Percentiles rank a stretch among this genome's conserved stretches.
These are phyloP conservation scores for Citrus inodora DNA, from an alignment of 345 rosid species.

Conservation along the genomic window DNA sequence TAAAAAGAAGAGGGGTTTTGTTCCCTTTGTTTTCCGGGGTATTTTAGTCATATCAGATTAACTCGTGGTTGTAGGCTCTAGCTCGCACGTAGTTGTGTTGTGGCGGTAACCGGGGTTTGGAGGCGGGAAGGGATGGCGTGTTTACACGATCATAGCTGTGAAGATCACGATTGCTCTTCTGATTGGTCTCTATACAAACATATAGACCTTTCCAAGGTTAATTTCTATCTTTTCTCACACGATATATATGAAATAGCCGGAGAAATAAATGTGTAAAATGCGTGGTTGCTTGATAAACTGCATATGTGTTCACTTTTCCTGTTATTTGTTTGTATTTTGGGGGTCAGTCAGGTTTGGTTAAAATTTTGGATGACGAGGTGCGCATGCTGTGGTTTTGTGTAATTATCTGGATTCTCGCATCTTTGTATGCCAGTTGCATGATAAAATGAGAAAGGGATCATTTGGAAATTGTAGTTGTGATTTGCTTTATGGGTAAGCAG, in stretches of 20 bases:
- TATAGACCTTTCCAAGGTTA: conserved; percentile 81
- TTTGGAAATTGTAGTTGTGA: background rate
- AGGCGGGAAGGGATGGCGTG: conserved; percentile 63
- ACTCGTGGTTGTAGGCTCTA: too few species aligned
- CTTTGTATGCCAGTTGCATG: background rate
- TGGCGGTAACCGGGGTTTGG: background rate
- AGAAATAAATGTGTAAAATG: too few species aligned
- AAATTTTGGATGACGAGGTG: background rate
- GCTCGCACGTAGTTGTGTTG: too few species aligned
- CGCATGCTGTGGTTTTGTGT: background rate
- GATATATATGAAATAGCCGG: too few species aligned
- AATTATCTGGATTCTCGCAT: background rate
- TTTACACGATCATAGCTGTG: conserved; percentile 85
- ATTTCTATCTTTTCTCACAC: background rate
- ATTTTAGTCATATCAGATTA: too few species aligned
- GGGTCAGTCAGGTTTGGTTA: background rate
- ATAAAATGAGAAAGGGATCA: background rate
- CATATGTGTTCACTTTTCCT: too few species aligned
- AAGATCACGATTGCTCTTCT: conserved; percentile 88
- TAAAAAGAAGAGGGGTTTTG: too few species aligned
- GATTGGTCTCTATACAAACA: conserved; percentile 96
- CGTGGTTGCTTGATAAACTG: too few species aligned
- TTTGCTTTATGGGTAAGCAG: background rate
- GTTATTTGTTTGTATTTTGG: too few species aligned
- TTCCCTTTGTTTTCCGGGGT: too few species aligned